Evolutionary conservation across 805 yeast genomes (phyloP), one percentile per base, ranked within the genome.

Genomic region (Starmerella potacharoeniae): DNA sequence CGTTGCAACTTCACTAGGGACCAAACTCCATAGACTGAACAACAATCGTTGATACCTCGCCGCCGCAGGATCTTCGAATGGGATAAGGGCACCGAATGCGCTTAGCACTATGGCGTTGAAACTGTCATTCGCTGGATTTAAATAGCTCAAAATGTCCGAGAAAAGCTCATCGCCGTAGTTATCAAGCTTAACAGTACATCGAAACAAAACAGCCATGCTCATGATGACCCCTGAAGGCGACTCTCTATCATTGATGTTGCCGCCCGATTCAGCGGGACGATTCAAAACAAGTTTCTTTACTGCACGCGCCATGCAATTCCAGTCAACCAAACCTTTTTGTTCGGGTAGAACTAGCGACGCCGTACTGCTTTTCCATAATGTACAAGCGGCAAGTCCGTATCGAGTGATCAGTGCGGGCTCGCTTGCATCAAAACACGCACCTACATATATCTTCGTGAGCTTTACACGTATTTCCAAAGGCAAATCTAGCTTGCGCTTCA

Each of bases 401-500:
- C 82, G 72, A 29, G 74, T 77, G 50, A 83, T 67, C 53, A 82
- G 78, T 28, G 83, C 64, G 35, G 75, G 75, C 62, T 87, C 95
- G 6, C 93, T 89, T 42, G 87, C 77, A 1, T 84, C 79, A 31
- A 89, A 70, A 40, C 86, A 75, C 30, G 93, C 73, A 16, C 84
- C 79, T 64, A 81, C 89, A 65, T 80, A 90, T 1, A 86, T 85
- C 54, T 74, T 73, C 0, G 87, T 81, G 43, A 91, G 73, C 0
- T 78, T 71, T 28, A 81, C 74, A 53, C 89, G 76, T 48, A 82
- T 68, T 1, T 73, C 60, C 11, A 87, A 62, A 0, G 98, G 97
- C 71, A 91, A 75, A 52, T 84, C 84, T 63, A 84, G 81, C 62
- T 86, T 86, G 80, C 84, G 82, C 62, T 78, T 78, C 53, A 88